These are phyloP conservation scores for Plasmodium chabaudi DNA, from an alignment of 169 alveolate genomes.

Conservation along the genomic window DNA sequence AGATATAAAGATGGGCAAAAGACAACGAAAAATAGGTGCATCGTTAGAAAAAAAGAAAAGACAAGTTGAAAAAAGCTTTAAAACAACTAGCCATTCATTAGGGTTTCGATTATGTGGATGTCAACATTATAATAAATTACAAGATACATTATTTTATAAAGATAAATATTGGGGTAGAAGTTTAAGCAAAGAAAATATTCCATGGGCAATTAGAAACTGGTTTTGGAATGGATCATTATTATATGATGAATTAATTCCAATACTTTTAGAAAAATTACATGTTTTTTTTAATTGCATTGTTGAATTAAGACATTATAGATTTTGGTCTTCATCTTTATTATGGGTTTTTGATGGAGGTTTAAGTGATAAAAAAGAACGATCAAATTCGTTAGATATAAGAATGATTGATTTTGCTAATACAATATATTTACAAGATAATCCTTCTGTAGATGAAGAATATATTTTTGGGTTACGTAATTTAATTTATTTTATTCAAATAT, in stretches of 20 bases:
- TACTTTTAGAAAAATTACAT: constrained; percentile 76
- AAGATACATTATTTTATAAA: constrained; percentile 78
- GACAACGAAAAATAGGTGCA: constrained; percentile 82
- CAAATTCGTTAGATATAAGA: constrained; percentile 78
- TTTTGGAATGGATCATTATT: constrained; percentile 80
- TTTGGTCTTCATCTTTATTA: constrained; percentile 84
- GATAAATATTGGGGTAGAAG: constrained; percentile 86
- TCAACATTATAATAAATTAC: constrained; percentile 79
- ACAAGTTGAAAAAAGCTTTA: constrained; percentile 80
- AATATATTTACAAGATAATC: constrained; percentile 80
- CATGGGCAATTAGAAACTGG: constrained; percentile 82
- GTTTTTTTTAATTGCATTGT: constrained; percentile 75
- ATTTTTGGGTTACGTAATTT: constrained; percentile 79
- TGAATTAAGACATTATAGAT: constrained; percentile 79
- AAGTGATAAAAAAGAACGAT: constrained; percentile 71
- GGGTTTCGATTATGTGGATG: constrained; percentile 85
- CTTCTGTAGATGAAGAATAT: constrained; percentile 83
- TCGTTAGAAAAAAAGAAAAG: constrained; percentile 80
- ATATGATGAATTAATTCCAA: constrained; percentile 78
- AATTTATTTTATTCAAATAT: constrained; percentile 74
- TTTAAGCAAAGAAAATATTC: constrained; percentile 79
- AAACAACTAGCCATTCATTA: constrained; percentile 81
- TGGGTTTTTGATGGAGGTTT: constrained; percentile 84
- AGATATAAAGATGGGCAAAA: constrained; percentile 83
- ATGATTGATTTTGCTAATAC: constrained; percentile 86